Base-by-base conservation (phyloP, 2,329 filamentous ascomycete species). In the Alternaria viburni region DNA sequence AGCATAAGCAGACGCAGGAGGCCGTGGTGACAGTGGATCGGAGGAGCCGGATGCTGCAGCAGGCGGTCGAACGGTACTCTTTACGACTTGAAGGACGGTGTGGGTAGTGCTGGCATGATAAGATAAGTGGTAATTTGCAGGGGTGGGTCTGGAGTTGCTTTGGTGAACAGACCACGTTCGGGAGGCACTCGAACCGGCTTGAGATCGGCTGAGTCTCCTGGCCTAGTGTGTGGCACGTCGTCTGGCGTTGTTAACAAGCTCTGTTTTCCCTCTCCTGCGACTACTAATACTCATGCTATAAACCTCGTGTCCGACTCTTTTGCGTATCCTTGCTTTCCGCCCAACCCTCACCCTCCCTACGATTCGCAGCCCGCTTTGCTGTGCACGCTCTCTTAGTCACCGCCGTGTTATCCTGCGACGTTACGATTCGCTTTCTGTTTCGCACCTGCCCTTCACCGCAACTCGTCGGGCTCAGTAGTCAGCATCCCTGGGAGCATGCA, bases 401-500 rank as follows among this genome's bases (percentile, higher is more conserved):
- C 55, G 45, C 49, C 12, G 51, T 21, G 36, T 44, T 41, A 10
- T 21, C 54, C 60, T 49, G 44, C 52, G 17, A n/a, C 59, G 55
- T 26, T 57, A 26, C 30, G 51, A 45, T 54, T 54, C 56, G 55
- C 32, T 43, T 30, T 47, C 32, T 57, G 49, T 55, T 26, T 52
- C 56, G 46, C 43, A 41, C 30, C 30, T 26, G 44, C 17, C 50
- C 55, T 46, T 46, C 58, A 58, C 60, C 58, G 54, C 52, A 62
- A 25, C 57, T 57, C 58, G 30, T 50, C 28, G 41, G 36, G 54
- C 57, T 54, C 25, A 28, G 50, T 57, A 59, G 54, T 54, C 65
- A 67, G 68, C 70, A 65, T 68, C 73, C 64, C 67, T 70, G 67
- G 67, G 70, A 68, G 49, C 49, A 79, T 77, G 74, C 71, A 79